These are phyloP conservation scores for Aspergillus calidoustus DNA, from an alignment of 2,329 filamentous ascomycete species.

Conservation along the genomic window DNA sequence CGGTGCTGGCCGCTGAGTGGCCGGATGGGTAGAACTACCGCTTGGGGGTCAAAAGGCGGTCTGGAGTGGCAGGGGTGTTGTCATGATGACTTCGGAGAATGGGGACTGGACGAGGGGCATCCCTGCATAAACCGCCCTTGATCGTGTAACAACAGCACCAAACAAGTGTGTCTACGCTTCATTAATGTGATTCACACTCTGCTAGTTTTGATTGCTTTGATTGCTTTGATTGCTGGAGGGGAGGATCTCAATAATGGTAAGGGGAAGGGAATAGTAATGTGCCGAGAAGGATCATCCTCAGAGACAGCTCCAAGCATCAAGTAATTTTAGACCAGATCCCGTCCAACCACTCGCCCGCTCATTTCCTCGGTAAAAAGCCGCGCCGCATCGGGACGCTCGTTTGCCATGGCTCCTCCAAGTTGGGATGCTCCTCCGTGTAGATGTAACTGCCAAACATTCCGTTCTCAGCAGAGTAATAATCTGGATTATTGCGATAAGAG, in stretches of 20 bases:
- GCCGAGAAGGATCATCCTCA: conserved; percentile 4
- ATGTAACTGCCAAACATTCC: neutral
- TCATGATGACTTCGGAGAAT: conserved; percentile 25
- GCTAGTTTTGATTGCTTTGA: neutral
- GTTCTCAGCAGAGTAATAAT: neutral
- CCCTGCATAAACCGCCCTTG: conserved; percentile 13
- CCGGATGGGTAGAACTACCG: neutral
- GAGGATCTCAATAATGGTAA: conserved; percentile 1
- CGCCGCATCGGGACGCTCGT: neutral
- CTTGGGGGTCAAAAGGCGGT: conserved; percentile 26
- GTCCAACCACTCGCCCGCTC: neutral
- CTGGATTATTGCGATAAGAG: neutral
- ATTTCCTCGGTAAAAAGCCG: conserved; percentile 18
- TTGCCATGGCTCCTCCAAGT: neutral
- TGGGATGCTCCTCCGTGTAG: neutral
- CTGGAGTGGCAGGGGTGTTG: conserved; percentile 22
- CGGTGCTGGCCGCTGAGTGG: neutral
- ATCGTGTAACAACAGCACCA: conserved; percentile 1
- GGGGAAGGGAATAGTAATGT: neutral
- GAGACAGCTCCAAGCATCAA: conserved; percentile 2
- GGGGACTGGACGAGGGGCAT: conserved; percentile 5
- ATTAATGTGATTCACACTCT: conserved; percentile 1
- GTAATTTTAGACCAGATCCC: conserved; percentile 2
- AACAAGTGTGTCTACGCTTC: neutral
- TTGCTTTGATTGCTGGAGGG: neutral